These are phyloP conservation scores for Podaxis sp. DNA, from an alignment of 768 basidiomycete genomes.

Conservation along the genomic window DNA sequence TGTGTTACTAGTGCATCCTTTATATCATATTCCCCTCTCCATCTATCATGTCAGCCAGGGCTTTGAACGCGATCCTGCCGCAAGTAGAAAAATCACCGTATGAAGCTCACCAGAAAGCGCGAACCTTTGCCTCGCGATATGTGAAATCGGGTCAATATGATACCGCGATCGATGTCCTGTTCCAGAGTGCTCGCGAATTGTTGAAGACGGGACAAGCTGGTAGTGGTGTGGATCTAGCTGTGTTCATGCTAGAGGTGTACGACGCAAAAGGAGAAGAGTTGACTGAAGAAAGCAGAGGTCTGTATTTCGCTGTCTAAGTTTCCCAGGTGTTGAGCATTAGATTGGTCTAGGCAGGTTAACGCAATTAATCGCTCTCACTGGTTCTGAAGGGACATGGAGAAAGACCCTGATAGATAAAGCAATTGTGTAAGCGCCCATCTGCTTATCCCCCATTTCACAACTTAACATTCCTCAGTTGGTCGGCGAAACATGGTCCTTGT, in stretches of 20 bases:
- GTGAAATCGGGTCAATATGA: constrained; percentile 76
- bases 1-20: background rate
- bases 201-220: constrained; percentile 86
- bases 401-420: constrained; percentile 85
- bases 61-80: constrained; percentile 72
- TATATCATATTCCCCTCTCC: constrained; percentile 18
- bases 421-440: constrained; percentile 57
- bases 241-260: constrained; percentile 81
- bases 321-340: constrained; percentile 14
- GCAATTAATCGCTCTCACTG: constrained; percentile 86
- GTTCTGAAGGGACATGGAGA: constrained; percentile 78
- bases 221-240: constrained; percentile 82
- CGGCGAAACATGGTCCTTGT: constrained; percentile 67
- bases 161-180: constrained; percentile 89
- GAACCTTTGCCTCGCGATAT: constrained; percentile 90
- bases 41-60: constrained; percentile 47
- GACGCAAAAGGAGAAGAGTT: constrained; percentile 68
- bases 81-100: constrained; percentile 75
- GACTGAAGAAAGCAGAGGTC: constrained; percentile 78
- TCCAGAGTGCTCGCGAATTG: constrained; percentile 83
- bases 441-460: constrained; percentile 7
- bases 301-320: constrained; percentile 20
- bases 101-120: constrained; percentile 94
- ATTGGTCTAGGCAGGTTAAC: constrained; percentile 68
- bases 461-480: constrained; percentile 60